These are phyloP conservation scores for Ustilago esculenta DNA, from an alignment of 1,284 basidiomycete genomes.

Conservation along the genomic window DNA sequence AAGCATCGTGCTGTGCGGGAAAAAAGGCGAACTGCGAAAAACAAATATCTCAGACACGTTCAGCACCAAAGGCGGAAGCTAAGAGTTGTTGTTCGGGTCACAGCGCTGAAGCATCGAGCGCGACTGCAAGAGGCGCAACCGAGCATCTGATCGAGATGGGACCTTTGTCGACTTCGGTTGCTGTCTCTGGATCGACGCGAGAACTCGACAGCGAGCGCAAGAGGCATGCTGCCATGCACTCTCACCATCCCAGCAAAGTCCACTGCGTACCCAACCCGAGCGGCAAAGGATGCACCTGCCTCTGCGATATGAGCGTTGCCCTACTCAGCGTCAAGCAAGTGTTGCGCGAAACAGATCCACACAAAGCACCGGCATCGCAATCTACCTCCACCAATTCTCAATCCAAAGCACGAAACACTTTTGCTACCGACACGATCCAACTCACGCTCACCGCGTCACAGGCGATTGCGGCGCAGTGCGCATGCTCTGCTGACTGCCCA, in stretches of 20 bases:
- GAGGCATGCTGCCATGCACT: slow-evolving; percentile 13
- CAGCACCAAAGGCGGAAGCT: neutral
- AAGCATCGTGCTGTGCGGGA: slow-evolving; percentile 13
- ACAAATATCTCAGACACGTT: too few species aligned
- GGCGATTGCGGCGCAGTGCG: slow-evolving; percentile 60
- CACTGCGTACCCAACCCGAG: slow-evolving; percentile 65
- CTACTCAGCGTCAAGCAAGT: slow-evolving; percentile 57
- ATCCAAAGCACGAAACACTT: neutral
- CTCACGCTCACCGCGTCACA: slow-evolving; percentile 63
- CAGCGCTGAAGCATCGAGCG: neutral
- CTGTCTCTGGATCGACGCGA: slow-evolving; percentile 12
- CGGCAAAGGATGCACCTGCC: slow-evolving; percentile 64
- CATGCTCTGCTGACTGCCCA: slow-evolving; percentile 63
- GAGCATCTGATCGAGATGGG: slow-evolving; percentile 16
- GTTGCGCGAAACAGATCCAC: slow-evolving; percentile 37
- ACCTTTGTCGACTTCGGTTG: slow-evolving; percentile 30
- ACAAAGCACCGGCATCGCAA: slow-evolving; percentile 1
- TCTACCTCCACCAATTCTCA: neutral
- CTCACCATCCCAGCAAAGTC: slow-evolving; percentile 52
- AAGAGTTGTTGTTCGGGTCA: slow-evolving; percentile 34
- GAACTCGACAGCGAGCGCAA: slow-evolving; percentile 18
- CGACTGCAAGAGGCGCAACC: neutral
- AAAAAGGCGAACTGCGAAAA: neutral
- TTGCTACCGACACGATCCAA: slow-evolving; percentile 49
- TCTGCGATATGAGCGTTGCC: slow-evolving; percentile 60